Percentiles rank a stretch among this genome's conserved stretches.
Conservation (phyloP, 257 asterid species). For the Fraxinus excelsior region DNA sequence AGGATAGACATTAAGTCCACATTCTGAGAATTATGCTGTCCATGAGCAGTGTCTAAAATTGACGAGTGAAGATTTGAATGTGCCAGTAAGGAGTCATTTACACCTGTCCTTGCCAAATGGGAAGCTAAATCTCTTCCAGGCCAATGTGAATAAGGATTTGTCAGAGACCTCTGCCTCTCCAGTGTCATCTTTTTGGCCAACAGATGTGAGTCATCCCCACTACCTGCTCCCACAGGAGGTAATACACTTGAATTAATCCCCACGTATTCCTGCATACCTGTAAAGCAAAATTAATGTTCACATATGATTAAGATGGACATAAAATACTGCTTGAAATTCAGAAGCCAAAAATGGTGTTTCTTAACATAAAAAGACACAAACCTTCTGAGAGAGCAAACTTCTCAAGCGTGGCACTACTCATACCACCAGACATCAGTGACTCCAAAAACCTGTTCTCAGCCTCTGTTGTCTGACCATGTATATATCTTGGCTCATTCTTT, state of each 20-base stretch:
- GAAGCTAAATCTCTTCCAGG: constrained; percentile 61
- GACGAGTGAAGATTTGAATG: constrained; percentile 55
- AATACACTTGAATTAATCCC: constrained; percentile 44
- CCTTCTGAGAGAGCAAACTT: constrained; percentile 77
- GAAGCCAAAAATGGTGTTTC: not conserved
- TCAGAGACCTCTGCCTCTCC: constrained; percentile 76
- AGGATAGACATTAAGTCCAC: constrained; percentile 61
- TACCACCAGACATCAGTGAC: constrained; percentile 76
- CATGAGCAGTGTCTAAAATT: constrained; percentile 48
- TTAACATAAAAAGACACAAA: constrained; percentile 31
- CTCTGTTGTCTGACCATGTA: constrained; percentile 51
- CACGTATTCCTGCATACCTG: constrained; percentile 71
- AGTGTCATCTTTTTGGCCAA: constrained; percentile 60
- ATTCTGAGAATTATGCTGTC: constrained; percentile 54
- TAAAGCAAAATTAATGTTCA: constrained; percentile 19
- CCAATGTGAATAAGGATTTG: constrained; percentile 61
- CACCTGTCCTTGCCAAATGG: constrained; percentile 44
- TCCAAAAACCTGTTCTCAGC: constrained; percentile 85
- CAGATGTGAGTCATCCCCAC: constrained; percentile 56
- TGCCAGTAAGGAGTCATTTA: constrained; percentile 51
- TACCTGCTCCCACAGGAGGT: constrained; percentile 54
- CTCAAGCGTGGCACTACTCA: constrained; percentile 49
- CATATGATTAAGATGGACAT: constrained; percentile 22
- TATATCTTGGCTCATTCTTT: constrained; percentile 56
- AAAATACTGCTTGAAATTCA: not conserved